phyloP scores from a whole-genome alignment of 352 stramenopile genomes.

The Phytophthora citrophthora region DNA sequence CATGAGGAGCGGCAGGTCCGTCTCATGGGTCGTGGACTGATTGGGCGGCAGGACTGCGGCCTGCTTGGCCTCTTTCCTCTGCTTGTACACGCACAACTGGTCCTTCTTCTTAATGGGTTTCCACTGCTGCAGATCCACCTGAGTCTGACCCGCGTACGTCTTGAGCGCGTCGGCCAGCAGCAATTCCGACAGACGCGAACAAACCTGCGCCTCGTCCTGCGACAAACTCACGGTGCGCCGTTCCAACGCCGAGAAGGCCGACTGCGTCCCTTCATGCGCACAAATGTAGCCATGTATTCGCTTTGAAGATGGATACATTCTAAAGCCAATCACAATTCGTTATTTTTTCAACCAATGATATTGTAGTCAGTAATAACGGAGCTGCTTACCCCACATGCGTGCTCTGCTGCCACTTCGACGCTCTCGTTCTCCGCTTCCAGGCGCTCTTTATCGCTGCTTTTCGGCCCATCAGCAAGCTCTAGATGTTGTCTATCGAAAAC shows the following conservation, averaged over 20 bases:
- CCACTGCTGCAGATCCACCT: conserved; percentile 59
- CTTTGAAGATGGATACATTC: conserved; percentile 9
- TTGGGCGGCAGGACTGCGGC: conserved; percentile 3
- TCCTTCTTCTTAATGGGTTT: conserved; percentile 74
- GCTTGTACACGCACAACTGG: conserved; percentile 63
- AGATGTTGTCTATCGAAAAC: conserved; percentile 41
- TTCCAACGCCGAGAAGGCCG: conserved; percentile 38
- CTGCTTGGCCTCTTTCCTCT: conserved; percentile 30
- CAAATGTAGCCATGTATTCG: conserved; percentile 11
- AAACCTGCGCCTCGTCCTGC: conserved; percentile 58
- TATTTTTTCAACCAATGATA: conserved; percentile 20
- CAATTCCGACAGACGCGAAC: conserved; percentile 42
- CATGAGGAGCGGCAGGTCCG: conserved; percentile 48
- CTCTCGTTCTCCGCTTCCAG: not conserved
- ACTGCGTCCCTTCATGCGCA: conserved; percentile 25
- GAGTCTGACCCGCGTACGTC: conserved; percentile 38
- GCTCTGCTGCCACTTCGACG: conserved; percentile 9
- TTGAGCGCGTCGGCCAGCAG: conserved; percentile 48
- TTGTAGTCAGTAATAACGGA: not conserved
- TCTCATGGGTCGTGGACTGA: conserved; percentile 22
- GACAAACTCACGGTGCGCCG: conserved; percentile 47
- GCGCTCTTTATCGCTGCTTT: conserved; percentile 4
- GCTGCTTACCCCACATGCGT: conserved; percentile 5
- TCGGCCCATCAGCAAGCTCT: conserved; percentile 9
- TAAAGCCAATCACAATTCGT: conserved; percentile 7